phyloP scores from a whole-genome alignment of 2,329 filamentous ascomycete genomes.

The Emydomyces testavorans region DNA sequence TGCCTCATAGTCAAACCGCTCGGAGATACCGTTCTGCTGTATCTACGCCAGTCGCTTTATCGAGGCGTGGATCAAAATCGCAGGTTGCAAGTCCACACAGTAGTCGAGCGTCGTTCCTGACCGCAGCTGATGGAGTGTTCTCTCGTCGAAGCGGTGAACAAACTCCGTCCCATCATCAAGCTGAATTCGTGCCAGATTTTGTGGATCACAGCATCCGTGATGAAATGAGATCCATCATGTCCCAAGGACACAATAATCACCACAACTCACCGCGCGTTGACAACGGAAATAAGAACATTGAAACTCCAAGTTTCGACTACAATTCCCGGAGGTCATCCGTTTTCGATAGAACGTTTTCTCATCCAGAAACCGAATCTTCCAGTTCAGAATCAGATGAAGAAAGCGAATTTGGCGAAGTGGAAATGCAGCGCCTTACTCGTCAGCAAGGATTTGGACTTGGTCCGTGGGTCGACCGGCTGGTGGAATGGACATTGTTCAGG shows the following conservation, averaged over 20 bases:
- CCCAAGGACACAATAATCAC: neutral
- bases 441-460: slow-evolving; percentile 46
- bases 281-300: slow-evolving; percentile 13
- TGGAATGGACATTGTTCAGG: slow-evolving; percentile 47
- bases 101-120: slow-evolving; percentile 30
- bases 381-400: slow-evolving; percentile 19
- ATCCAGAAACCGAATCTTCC: slow-evolving; percentile 17
- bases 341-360: slow-evolving; percentile 16
- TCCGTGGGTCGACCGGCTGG: slow-evolving; percentile 45
- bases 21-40: slow-evolving; percentile 26
- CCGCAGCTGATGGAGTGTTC: neutral
- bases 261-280: neutral
- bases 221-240: slow-evolving; percentile 27
- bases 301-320: slow-evolving; percentile 17
- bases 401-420: slow-evolving; percentile 41
- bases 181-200: slow-evolving; percentile 38
- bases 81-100: slow-evolving; percentile 25
- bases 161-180: slow-evolving; percentile 17
- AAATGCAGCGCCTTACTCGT: slow-evolving; percentile 42
- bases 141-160: slow-evolving; percentile 17
- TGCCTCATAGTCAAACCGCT: slow-evolving; percentile 16
- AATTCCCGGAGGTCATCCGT: slow-evolving; percentile 15
- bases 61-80: slow-evolving; percentile 27
- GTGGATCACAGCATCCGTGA: slow-evolving; percentile 36
- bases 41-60: slow-evolving; percentile 27